Evolutionary conservation across 805 yeast species (phyloP).

Genomic region (Pichia cephalocereana): DNA sequence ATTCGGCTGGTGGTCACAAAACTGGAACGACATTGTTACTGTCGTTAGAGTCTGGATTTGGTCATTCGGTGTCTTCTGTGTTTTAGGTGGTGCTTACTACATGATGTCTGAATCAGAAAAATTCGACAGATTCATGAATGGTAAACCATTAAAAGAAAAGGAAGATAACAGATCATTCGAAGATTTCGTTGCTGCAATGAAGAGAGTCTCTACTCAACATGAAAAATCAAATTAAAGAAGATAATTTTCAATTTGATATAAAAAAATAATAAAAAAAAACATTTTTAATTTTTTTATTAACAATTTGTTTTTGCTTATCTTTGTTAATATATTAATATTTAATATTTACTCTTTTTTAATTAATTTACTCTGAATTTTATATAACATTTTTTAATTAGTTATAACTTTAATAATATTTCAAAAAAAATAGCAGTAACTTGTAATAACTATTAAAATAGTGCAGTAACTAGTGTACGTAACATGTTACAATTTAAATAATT

Average conservation of each 20-base stretch:
- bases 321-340: neutral
- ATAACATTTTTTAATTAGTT: constrained; percentile 14
- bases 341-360: constrained; percentile 19
- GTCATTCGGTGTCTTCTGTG: constrained; percentile 96
- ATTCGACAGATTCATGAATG: constrained; percentile 79
- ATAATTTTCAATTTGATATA: constrained; percentile 7
- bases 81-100: constrained; percentile 94
- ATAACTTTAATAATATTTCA: neutral
- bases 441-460: too few relatives aligned
- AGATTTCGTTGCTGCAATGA: constrained; percentile 77
- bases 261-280: neutral
- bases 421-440: too few relatives aligned
- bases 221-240: constrained; percentile 54
- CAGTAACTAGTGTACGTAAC: too few relatives aligned
- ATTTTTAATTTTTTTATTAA: neutral
- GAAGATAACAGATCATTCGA: constrained; percentile 57
- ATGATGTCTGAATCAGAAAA: constrained; percentile 75
- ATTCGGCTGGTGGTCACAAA: constrained; percentile 97
- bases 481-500: too few relatives aligned
- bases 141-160: constrained; percentile 55
- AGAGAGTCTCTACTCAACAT: constrained; percentile 82
- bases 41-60: constrained; percentile 91
- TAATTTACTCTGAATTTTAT: constrained; percentile 20
- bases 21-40: constrained; percentile 93
- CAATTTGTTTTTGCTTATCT: neutral